Base-by-base conservation (phyloP, 2,329 filamentous ascomycete genomes). In the Monosporascus ibericus region DNA sequence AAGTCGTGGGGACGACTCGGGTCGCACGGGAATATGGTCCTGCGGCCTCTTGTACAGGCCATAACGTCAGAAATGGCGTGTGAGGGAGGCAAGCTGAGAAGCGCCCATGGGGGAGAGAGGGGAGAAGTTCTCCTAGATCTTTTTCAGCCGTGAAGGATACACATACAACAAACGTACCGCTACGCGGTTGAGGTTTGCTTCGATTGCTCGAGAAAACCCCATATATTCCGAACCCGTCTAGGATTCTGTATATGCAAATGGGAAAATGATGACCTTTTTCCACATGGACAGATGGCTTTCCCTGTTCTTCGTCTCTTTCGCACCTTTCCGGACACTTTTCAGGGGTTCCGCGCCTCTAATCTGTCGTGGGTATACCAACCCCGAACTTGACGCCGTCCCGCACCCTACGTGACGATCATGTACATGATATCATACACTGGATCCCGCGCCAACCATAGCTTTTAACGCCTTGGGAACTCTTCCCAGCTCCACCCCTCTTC, bases 161-260 rank as follows among this genome's bases (percentile, higher is more conserved):
- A 20, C 39, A 24, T 6, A 42, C 18, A 18, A 20, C 39, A 9
- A 24, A 20, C n/a, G 39, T 20, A 14, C 18, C n/a, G 39, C 11
- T 24, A 20, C 52, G 55, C 50, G 53, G 55, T 53, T 53, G 46
- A 47, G 48, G 48, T 51, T 60, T 48, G 60, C 62, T 53, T 44
- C 39, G 48, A 24, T 50, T 44, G 36, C 30, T 39, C 20, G 51
- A 34, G 25, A 48, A 39, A 14, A 1, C 38, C 18, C 54, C 54
- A 54, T 55, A 54, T 58, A 60, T 24, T 56, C 59, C 55, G 48
- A 50, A 50, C 47, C 51, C 48, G 57, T 54, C 57, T 61, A 62
- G 60, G 58, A 64, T 68, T 67, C 65, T 67, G 63, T 63, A 66
- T 68, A 67, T 61, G 65, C 61, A 63, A 61, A 62, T 56, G 55